These are phyloP conservation scores for Asclepias syriaca DNA, from an alignment of 257 asterid species.

Conservation along the genomic window DNA sequence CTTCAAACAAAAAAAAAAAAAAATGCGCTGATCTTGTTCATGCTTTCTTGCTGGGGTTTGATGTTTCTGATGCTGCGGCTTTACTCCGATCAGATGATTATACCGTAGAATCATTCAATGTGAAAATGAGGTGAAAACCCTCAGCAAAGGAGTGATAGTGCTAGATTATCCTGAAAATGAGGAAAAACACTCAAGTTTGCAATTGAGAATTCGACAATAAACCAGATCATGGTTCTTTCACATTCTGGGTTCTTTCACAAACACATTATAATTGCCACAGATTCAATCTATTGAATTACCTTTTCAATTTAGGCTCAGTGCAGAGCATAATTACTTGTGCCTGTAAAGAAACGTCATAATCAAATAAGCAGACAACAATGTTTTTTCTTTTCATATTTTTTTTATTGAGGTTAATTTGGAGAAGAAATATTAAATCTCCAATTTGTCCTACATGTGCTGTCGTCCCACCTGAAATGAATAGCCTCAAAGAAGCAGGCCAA, in stretches of 20 bases:
- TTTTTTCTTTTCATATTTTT: too few species aligned
- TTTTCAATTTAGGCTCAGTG: too few species aligned
- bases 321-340: too few species aligned
- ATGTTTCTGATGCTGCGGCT: slow-evolving; percentile 55
- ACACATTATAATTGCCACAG: slow-evolving; percentile 69
- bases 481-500: not conserved
- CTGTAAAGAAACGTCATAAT: too few species aligned
- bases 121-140: slow-evolving; percentile 70
- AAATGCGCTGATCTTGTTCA: slow-evolving; percentile 83
- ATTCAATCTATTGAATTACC: slow-evolving; percentile 34
- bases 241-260: slow-evolving; percentile 50
- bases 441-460: not conserved
- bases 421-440: not conserved
- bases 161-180: slow-evolving; percentile 81
- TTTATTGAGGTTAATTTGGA: not conserved
- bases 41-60: slow-evolving; percentile 57
- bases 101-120: slow-evolving; percentile 72
- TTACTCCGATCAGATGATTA: slow-evolving; percentile 73
- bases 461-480: not conserved
- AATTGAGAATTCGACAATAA: slow-evolving; percentile 68
- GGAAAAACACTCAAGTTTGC: slow-evolving; percentile 69
- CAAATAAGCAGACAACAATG: too few species aligned
- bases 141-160: slow-evolving; percentile 82
- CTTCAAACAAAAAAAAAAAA: slow-evolving; percentile 29
- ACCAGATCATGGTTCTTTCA: slow-evolving; percentile 94